Conservation (phyloP, 768 basidiomycete genomes). For the Inosperma sp. region DNA sequence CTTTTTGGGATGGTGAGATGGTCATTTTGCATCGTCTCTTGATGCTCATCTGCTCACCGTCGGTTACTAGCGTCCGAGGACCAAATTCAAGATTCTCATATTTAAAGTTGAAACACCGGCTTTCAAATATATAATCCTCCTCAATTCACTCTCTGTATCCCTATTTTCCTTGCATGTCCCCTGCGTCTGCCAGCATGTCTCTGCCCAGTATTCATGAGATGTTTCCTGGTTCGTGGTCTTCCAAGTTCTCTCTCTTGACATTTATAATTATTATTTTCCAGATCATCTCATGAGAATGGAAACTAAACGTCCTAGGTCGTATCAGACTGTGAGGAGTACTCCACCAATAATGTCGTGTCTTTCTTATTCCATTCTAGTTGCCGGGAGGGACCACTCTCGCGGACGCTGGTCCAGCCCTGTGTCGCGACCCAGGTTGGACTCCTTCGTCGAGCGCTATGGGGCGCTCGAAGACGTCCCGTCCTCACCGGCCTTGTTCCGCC, state of each 20-base stretch:
- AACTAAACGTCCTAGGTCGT: neutral
- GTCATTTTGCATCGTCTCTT: constrained; percentile 10
- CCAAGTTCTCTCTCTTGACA: neutral
- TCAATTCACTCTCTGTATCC: neutral
- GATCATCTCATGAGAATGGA: constrained; percentile 7
- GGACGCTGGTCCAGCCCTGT: neutral
- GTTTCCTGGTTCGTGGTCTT: constrained; percentile 43
- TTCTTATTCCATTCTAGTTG: neutral
- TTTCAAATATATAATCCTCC: constrained; percentile 1
- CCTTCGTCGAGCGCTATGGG: neutral
- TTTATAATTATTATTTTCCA: constrained; percentile 4
- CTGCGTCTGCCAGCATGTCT: constrained; percentile 16
- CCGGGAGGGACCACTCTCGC: neutral
- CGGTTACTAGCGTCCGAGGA: constrained; percentile 8
- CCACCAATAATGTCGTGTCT: neutral
- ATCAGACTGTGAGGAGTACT: neutral
- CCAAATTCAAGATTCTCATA: constrained; percentile 1
- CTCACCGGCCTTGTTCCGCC: neutral
- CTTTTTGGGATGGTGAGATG: constrained; percentile 7
- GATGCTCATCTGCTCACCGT: constrained; percentile 8
- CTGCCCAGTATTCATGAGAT: constrained; percentile 52
- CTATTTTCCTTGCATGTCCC: neutral
- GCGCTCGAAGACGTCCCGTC: neutral
- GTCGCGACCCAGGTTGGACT: neutral
- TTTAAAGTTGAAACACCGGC: constrained; percentile 1